Evolutionary conservation across 306 rosid species (phyloP).

Genomic region (Cucurbita ficifolia): DNA sequence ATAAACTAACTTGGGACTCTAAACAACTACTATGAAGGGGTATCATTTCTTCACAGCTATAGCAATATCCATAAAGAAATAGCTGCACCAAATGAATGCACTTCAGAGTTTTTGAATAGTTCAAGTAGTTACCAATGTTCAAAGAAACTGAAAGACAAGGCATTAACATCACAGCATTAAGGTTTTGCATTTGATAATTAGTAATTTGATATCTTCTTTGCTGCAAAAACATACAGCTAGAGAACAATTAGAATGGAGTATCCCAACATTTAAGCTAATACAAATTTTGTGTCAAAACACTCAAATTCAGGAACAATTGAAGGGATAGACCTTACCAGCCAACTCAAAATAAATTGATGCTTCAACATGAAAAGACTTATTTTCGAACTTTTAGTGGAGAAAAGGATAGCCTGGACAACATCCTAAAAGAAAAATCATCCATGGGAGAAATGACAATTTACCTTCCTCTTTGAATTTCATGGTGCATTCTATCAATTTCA

Average conservation of each 20-base stretch:
- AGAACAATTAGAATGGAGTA: neutral
- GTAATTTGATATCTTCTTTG: neutral
- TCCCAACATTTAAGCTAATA: neutral
- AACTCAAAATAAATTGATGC: neutral
- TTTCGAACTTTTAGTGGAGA: neutral
- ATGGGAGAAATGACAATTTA: conserved; percentile 5
- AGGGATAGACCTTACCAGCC: neutral
- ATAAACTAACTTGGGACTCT: neutral
- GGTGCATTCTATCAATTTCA: conserved; percentile 41
- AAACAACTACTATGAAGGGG: neutral
- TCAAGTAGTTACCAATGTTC: neutral
- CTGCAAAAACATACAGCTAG: neutral
- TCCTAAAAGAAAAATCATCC: neutral
- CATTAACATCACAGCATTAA: neutral
- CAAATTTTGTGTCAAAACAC: neutral
- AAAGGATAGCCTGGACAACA: neutral
- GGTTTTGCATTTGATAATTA: neutral
- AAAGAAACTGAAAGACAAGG: neutral
- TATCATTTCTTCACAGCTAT: neutral
- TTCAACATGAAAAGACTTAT: neutral
- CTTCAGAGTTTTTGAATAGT: neutral
- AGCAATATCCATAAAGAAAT: neutral
- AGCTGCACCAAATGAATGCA: neutral
- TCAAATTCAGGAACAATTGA: neutral
- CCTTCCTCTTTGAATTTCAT: conserved; percentile 79